A percentile compares a stretch with the other conserved stretches of the same genome.
Conservation (phyloP, 345 rosid genomes). For the Lenwebbia sp. region DNA sequence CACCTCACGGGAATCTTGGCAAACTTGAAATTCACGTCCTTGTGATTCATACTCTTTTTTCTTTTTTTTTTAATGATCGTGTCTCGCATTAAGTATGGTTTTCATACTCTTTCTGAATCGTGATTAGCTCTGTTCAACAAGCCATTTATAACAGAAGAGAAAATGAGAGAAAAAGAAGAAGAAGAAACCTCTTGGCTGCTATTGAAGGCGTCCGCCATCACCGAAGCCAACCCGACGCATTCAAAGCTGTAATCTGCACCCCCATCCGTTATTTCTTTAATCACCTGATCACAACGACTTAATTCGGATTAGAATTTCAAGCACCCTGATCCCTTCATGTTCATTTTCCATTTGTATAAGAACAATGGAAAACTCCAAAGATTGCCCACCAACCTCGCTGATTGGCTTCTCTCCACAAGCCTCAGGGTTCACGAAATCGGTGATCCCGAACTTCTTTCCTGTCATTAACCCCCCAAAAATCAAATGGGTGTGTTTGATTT, state of each 20-base stretch:
- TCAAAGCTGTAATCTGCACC: constrained; percentile 81
- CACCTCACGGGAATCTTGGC: neutral
- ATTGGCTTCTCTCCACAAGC: constrained; percentile 23
- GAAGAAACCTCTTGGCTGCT: constrained; percentile 32
- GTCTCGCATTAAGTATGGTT: neutral
- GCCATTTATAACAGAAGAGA: neutral
- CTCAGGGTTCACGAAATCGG: constrained; percentile 54
- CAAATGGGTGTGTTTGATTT: neutral
- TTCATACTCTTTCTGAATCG: neutral
- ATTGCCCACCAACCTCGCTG: constrained; percentile 20
- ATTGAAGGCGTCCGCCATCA: constrained; percentile 41
- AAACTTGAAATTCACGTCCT: neutral
- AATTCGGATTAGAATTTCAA: neutral
- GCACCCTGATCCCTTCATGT: neutral
- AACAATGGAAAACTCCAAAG: neutral
- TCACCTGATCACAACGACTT: constrained; percentile 18
- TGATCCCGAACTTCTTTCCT: constrained; percentile 56
- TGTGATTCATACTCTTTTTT: neutral
- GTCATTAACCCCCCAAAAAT: neutral
- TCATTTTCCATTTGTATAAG: neutral
- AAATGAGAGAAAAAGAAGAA: neutral
- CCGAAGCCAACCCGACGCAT: constrained; percentile 53
- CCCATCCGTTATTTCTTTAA: constrained; percentile 46
- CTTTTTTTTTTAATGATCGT: too few species aligned
- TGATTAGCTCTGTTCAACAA: neutral